Evolutionary conservation across 2,329 filamentous ascomycete genomes (phyloP).

Genomic region (Xylaria sp.): DNA sequence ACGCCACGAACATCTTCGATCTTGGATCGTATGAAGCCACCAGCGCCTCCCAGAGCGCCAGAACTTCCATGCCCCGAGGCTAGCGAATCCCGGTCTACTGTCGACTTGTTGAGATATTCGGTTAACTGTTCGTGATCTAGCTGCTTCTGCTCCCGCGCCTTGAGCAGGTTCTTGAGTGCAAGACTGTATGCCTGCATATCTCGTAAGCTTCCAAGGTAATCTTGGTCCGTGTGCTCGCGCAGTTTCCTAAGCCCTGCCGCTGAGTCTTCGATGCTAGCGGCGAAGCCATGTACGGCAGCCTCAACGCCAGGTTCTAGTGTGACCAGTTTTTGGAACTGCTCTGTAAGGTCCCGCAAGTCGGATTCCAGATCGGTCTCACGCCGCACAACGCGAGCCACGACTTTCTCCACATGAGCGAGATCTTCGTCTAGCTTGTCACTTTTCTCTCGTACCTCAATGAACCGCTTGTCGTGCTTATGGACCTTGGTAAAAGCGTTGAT

Average conservation of each 20-base stretch:
- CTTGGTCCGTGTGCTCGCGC: constrained; percentile 90
- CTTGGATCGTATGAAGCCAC: constrained; percentile 88
- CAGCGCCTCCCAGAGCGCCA: constrained; percentile 71
- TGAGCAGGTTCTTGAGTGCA: constrained; percentile 86
- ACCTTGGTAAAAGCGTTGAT: constrained; percentile 98
- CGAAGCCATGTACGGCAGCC: constrained; percentile 81
- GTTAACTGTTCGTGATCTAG: constrained; percentile 96
- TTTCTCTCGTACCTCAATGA: constrained; percentile 91
- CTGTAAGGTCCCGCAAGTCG: constrained; percentile 87
- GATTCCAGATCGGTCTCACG: constrained; percentile 85
- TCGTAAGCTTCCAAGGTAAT: constrained; percentile 88
- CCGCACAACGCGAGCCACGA: constrained; percentile 87
- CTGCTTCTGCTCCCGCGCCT: constrained; percentile 95
- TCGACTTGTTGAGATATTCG: constrained; percentile 92
- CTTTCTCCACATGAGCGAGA: constrained; percentile 89
- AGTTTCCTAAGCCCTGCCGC: constrained; percentile 78
- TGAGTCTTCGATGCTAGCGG: constrained; percentile 83
- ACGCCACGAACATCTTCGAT: constrained; percentile 96
- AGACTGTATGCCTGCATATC: constrained; percentile 95
- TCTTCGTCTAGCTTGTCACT: constrained; percentile 95
- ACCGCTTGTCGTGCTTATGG: constrained; percentile 91
- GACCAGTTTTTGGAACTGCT: constrained; percentile 94
- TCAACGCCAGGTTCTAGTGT: constrained; percentile 88
- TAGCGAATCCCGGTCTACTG: constrained; percentile 82
- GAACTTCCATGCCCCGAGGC: constrained; percentile 58